Evolutionary conservation across 75 land plant genomes (phyloP).

Genomic region (Azolla pinnata): DNA sequence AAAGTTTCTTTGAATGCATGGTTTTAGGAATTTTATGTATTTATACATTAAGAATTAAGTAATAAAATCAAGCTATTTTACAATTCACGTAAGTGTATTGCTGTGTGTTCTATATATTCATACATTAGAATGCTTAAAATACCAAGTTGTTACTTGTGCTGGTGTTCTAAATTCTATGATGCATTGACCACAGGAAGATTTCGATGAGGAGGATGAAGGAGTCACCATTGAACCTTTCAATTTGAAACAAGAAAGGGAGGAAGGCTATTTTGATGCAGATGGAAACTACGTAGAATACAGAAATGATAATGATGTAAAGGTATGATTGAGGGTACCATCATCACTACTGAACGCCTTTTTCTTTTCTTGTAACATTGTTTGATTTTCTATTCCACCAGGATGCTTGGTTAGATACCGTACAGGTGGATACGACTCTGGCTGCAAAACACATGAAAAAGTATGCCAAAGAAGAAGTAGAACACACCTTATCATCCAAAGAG

Average conservation of each 20-base stretch:
- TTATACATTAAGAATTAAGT: too few relatives aligned
- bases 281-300: conserved; percentile 92
- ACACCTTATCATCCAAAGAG: conserved; percentile 49
- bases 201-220: conserved; percentile 59
- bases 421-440: conserved; percentile 42
- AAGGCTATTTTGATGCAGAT: conserved; percentile 80
- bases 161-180: too few relatives aligned
- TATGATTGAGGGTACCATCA: conserved; percentile 9
- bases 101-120: too few relatives aligned
- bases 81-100: too few relatives aligned
- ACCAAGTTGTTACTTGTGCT: too few relatives aligned
- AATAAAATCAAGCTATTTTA: too few relatives aligned
- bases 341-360: background rate
- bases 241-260: conserved; percentile 80
- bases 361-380: background rate
- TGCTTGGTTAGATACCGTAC: conserved; percentile 91
- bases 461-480: conserved; percentile 28
- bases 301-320: conserved; percentile 54
- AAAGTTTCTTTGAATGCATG: too few relatives aligned
- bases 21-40: too few relatives aligned
- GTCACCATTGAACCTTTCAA: conserved; percentile 80
- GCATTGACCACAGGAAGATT: too few relatives aligned
- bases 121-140: too few relatives aligned
- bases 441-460: conserved; percentile 16
- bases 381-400: conserved; percentile 40